Evolutionary conservation across 2,329 filamentous ascomycete genomes (phyloP).

Genomic region (Lecanicillium sp.): DNA sequence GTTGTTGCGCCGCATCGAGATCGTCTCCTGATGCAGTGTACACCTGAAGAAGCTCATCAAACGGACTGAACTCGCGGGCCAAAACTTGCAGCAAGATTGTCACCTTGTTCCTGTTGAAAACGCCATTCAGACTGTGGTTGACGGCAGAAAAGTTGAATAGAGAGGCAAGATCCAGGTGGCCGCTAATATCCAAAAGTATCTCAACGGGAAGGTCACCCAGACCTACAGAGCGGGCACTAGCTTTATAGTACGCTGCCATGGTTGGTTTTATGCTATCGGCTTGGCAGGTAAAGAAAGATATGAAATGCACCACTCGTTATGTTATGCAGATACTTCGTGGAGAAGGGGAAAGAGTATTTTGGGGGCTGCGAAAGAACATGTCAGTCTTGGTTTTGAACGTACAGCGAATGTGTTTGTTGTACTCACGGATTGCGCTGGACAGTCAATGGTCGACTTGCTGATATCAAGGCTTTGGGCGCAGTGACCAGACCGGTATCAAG

Average conservation of each 20-base stretch:
- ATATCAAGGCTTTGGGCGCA: too few species aligned
- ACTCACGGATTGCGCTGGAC: too few species aligned
- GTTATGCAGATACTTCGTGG: too few species aligned
- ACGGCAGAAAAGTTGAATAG: conserved; percentile 30
- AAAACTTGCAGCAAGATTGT: conserved; percentile 36
- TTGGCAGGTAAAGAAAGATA: too few species aligned
- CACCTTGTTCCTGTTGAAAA: conserved; percentile 33
- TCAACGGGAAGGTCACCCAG: conserved; percentile 34
- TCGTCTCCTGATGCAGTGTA: conserved; percentile 34
- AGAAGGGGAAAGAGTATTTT: too few species aligned
- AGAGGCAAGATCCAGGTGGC: conserved; percentile 32
- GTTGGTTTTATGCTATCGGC: too few species aligned
- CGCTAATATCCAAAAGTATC: conserved; percentile 40
- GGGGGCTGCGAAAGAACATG: too few species aligned
- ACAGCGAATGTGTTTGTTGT: too few species aligned
- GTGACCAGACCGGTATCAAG: too few species aligned
- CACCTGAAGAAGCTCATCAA: conserved; percentile 38
- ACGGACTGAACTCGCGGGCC: conserved; percentile 32
- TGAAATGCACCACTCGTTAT: too few species aligned
- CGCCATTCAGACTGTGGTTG: conserved; percentile 28
- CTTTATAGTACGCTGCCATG: background rate
- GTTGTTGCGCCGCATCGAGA: conserved; percentile 19
- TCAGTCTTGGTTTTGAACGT: too few species aligned
- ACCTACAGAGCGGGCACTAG: conserved; percentile 1
- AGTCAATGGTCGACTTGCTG: too few species aligned